Percentiles rank a stretch among this genome's conserved stretches.
Evolutionary conservation across 148 eudicot genomes (phyloP).

Genomic region (Rhododendron williamsianum): DNA sequence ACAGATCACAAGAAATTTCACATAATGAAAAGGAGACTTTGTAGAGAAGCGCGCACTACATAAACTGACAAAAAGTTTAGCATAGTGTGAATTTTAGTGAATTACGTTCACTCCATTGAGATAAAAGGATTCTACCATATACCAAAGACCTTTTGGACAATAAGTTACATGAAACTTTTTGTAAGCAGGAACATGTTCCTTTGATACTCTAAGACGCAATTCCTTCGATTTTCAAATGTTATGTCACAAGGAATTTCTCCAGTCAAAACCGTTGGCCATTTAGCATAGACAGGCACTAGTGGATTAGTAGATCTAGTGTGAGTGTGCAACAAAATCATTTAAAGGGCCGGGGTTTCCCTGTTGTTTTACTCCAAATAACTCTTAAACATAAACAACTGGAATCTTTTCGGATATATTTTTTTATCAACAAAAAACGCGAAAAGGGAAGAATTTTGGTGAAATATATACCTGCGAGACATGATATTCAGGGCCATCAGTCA

Average conservation of each 20-base stretch:
- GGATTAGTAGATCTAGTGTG: background rate
- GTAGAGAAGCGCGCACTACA: background rate
- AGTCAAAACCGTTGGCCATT: background rate
- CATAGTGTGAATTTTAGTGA: background rate
- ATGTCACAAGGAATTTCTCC: background rate
- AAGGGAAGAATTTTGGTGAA: background rate
- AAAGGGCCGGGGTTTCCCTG: background rate
- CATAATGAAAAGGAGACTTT: background rate
- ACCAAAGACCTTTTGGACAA: background rate
- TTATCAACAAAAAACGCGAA: background rate
- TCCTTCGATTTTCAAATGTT: background rate
- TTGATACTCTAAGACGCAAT: background rate
- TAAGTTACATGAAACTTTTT: background rate
- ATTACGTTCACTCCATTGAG: background rate
- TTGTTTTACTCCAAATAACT: background rate
- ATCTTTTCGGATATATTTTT: background rate
- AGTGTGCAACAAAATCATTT: background rate
- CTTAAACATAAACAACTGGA: background rate
- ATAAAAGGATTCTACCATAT: background rate
- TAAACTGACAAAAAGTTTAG: background rate
- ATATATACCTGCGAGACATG: slow-evolving; percentile 31
- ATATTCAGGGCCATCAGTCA: slow-evolving; percentile 30
- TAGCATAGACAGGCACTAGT: background rate
- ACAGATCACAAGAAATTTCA: background rate
- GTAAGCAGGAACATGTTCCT: background rate